Conservation (phyloP, 2,329 filamentous ascomycete genomes). For the Fusarium sp. region DNA sequence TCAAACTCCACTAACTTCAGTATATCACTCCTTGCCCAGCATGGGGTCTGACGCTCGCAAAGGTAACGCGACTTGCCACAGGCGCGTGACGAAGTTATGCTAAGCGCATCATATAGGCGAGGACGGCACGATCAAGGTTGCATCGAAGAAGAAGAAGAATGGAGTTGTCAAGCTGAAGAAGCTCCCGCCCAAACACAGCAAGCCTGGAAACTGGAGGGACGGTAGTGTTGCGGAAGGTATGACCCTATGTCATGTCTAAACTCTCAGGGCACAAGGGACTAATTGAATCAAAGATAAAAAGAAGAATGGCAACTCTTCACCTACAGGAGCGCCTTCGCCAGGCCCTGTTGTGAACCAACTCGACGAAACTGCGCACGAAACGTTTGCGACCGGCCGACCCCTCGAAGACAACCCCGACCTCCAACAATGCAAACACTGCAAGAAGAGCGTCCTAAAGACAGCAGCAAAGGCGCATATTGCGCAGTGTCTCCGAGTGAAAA, state of each 20-base stretch:
- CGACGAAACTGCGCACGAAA: conserved; percentile 80
- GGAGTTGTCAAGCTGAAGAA: conserved; percentile 73
- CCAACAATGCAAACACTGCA: conserved; percentile 93
- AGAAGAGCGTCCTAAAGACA: conserved; percentile 83
- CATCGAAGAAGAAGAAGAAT: conserved; percentile 69
- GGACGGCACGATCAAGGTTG: conserved; percentile 72
- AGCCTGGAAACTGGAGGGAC: conserved; percentile 79
- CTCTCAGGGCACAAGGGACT: conserved; percentile 10
- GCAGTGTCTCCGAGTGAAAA: conserved; percentile 86
- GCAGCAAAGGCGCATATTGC: conserved; percentile 84
- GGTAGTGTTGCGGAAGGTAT: conserved; percentile 72
- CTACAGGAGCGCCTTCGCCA: conserved; percentile 60
- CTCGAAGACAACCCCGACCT: conserved; percentile 84
- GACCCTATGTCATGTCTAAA: conserved; percentile 32
- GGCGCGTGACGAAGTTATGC: conserved; percentile 22
- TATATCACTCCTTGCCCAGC: neutral
- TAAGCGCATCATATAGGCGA: conserved; percentile 55
- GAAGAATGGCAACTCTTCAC: conserved; percentile 57
- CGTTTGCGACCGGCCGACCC: conserved; percentile 84
- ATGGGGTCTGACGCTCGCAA: conserved; percentile 46
- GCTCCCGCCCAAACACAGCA: conserved; percentile 69
- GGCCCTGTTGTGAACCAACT: conserved; percentile 74
- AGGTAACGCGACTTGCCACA: conserved; percentile 42
- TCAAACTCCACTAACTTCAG: neutral
- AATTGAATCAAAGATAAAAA: conserved; percentile 65